These are phyloP conservation scores for Tephrocybe sp. DNA, from an alignment of 768 basidiomycete species.

Conservation along the genomic window DNA sequence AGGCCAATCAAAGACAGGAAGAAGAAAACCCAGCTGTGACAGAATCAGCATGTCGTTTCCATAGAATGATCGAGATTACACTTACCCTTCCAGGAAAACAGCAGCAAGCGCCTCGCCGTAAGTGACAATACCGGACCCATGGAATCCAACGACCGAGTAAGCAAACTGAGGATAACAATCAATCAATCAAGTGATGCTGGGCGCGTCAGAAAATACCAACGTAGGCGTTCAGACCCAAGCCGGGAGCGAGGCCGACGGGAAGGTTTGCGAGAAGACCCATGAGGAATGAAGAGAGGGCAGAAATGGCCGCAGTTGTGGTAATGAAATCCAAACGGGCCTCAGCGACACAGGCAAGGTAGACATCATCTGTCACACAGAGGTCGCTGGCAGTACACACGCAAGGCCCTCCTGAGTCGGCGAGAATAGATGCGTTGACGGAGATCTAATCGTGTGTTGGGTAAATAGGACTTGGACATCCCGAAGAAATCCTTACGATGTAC, in stretches of 20 bases:
- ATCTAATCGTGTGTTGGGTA: slow-evolving; percentile 42
- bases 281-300: slow-evolving; percentile 70
- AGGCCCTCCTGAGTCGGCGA: slow-evolving; percentile 75
- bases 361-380: slow-evolving; percentile 48
- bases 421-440: slow-evolving; percentile 80
- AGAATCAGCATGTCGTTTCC: neutral
- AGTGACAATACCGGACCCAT: slow-evolving; percentile 68
- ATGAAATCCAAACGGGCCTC: slow-evolving; percentile 76
- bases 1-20: slow-evolving; percentile 76
- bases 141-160: slow-evolving; percentile 84
- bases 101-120: slow-evolving; percentile 82
- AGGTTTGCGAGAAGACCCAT: slow-evolving; percentile 86
- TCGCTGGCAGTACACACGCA: slow-evolving; percentile 69
- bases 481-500: slow-evolving; percentile 58
- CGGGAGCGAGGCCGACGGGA: slow-evolving; percentile 88
- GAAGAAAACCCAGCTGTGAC: slow-evolving; percentile 73
- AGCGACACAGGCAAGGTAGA: slow-evolving; percentile 55
- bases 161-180: slow-evolving; percentile 53
- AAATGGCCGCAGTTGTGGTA: slow-evolving; percentile 76
- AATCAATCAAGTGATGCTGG: neutral
- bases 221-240: slow-evolving; percentile 80
- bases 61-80: neutral
- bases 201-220: slow-evolving; percentile 37
- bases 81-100: slow-evolving; percentile 84
- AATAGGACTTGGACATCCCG: neutral